Evolutionary conservation across 2,329 filamentous ascomycete genomes (phyloP).

Genomic region (Phaeomoniella chlamydospora): DNA sequence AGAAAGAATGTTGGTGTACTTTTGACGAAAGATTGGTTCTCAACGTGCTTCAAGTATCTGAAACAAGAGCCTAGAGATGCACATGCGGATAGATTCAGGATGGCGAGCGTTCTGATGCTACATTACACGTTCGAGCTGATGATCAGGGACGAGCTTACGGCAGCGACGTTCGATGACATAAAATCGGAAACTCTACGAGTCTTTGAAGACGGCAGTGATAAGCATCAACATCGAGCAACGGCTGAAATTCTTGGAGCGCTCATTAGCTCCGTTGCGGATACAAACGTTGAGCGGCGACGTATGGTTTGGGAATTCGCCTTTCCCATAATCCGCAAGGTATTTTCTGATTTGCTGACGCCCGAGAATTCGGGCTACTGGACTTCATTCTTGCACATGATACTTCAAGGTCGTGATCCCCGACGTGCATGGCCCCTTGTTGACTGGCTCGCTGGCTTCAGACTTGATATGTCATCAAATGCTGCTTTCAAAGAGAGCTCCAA

Average conservation of each 20-base stretch:
- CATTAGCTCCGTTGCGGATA: slow-evolving; percentile 66
- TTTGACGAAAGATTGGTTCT: slow-evolving; percentile 74
- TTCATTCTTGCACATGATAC: slow-evolving; percentile 76
- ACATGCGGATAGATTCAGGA: slow-evolving; percentile 71
- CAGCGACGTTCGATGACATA: slow-evolving; percentile 73
- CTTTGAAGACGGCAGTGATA: slow-evolving; percentile 87
- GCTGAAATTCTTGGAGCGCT: slow-evolving; percentile 84
- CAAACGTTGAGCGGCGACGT: slow-evolving; percentile 57
- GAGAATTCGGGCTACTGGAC: slow-evolving; percentile 94
- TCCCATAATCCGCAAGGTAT: slow-evolving; percentile 71
- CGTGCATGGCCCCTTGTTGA: slow-evolving; percentile 76
- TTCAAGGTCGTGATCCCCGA: slow-evolving; percentile 81
- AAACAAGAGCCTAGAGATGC: slow-evolving; percentile 89
- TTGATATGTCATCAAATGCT: slow-evolving; percentile 90
- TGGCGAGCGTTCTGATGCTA: slow-evolving; percentile 73
- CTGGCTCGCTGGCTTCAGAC: slow-evolving; percentile 65
- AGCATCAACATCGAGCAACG: slow-evolving; percentile 92
- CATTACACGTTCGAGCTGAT: slow-evolving; percentile 85
- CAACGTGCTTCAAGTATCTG: slow-evolving; percentile 77
- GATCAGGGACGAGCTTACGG: slow-evolving; percentile 57
- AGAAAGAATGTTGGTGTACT: slow-evolving; percentile 67
- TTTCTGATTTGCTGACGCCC: slow-evolving; percentile 82
- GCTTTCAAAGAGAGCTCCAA: slow-evolving; percentile 98
- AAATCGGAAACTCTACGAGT: slow-evolving; percentile 63
- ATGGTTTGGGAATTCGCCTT: slow-evolving; percentile 81